Conservation (phyloP, 179 eudicot genomes). For the Spinacia oleracea region DNA sequence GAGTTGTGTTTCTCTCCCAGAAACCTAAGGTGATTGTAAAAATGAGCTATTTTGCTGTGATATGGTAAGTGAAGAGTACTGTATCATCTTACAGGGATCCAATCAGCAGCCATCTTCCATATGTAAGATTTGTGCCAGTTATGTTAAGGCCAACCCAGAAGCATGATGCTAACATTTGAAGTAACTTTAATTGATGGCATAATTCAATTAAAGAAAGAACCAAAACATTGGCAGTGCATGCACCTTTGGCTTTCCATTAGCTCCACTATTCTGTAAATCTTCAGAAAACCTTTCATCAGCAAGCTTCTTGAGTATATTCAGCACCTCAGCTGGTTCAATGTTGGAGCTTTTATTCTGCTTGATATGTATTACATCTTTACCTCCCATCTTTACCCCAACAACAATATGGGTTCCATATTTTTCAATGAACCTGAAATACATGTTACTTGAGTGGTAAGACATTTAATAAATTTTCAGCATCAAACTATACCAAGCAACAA, state of each 20-base stretch:
- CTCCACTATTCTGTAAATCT: constrained; percentile 34
- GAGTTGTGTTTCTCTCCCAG: not conserved
- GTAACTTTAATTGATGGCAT: constrained; percentile 9
- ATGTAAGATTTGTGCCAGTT: not conserved
- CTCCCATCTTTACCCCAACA: constrained; percentile 96
- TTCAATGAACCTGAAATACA: constrained; percentile 78
- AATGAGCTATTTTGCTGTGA: not conserved
- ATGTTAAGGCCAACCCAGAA: not conserved
- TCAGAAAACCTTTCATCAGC: constrained; percentile 79
- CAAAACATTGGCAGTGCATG: not conserved
- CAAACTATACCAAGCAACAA: constrained; percentile 1
- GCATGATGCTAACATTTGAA: constrained; percentile 9
- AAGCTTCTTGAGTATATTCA: constrained; percentile 65
- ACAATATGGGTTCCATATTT: constrained; percentile 90
- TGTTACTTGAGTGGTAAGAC: constrained; percentile 6
- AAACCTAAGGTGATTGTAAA: not conserved
- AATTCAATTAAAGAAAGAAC: constrained; percentile 3
- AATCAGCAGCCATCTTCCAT: not conserved
- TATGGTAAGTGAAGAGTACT: not conserved
- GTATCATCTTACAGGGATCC: not conserved
- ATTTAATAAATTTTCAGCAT: not conserved
- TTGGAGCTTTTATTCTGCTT: constrained; percentile 73
- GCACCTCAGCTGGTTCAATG: constrained; percentile 65
- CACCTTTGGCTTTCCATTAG: constrained; percentile 58
- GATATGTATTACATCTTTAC: constrained; percentile 86